Percentiles rank a stretch among this genome's conserved stretches.
Conservation (phyloP, 2,329 filamentous ascomycete genomes). For the Aspergillus novofumigatus region DNA sequence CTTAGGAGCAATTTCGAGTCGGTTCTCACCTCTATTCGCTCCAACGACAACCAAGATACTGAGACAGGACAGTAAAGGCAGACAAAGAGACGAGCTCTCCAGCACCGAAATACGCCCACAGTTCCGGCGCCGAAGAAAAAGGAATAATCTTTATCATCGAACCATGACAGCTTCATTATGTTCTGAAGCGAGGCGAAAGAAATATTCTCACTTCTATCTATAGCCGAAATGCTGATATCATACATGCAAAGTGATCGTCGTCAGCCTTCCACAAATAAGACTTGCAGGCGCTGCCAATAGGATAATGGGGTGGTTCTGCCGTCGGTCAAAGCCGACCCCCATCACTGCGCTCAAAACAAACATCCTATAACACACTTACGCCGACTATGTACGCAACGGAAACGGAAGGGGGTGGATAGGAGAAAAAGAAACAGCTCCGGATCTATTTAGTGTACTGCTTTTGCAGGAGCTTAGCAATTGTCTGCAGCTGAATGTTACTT, state of each 20-base stretch:
- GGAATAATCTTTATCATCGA: background rate
- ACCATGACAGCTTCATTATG: background rate
- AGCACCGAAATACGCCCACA: background rate
- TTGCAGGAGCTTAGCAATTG: constrained; percentile 67
- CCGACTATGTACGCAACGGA: constrained; percentile 3
- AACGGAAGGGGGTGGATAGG: constrained; percentile 4
- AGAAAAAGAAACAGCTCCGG: background rate
- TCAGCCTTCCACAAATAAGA: background rate
- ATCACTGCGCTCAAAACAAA: background rate
- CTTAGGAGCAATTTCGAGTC: background rate
- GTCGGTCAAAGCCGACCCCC: background rate
- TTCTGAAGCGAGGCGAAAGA: background rate
- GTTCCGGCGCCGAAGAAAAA: background rate
- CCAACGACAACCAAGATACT: background rate
- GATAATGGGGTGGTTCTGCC: background rate
- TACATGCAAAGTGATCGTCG: background rate
- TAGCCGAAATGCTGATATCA: background rate
- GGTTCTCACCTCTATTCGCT: background rate
- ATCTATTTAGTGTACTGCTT: constrained; percentile 60
- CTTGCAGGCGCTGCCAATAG: background rate
- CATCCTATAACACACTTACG: background rate
- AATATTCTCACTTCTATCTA: background rate
- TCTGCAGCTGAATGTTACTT: constrained; percentile 65
- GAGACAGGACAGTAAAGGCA: background rate
- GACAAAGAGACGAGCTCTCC: background rate